A percentile compares a stretch with the other conserved stretches of the same genome.
phyloP scores from a whole-genome alignment of 2,329 filamentous ascomycete genomes.

The Dactylonectria estremocensis region DNA sequence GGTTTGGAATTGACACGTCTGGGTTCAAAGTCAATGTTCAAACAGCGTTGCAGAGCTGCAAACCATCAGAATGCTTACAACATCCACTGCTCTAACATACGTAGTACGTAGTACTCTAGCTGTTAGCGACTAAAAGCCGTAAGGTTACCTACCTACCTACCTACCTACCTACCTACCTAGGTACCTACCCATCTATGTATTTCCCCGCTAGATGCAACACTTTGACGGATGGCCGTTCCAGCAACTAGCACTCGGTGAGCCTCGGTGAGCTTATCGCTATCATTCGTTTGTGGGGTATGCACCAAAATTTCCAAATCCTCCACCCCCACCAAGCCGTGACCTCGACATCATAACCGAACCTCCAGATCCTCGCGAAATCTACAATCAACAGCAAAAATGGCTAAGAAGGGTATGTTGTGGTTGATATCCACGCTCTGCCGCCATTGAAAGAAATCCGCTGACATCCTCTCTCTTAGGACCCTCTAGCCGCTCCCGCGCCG shows the following conservation, averaged over 20 bases:
- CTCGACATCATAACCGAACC: conserved; percentile 32
- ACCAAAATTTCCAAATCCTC: conserved; percentile 43
- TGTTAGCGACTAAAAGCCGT: no score
- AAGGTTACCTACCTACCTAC: no score
- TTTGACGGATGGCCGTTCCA: neutral
- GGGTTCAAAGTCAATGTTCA: no score
- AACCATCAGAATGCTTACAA: no score
- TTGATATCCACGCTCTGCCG: accelerated
- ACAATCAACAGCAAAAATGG: conserved; percentile 48
- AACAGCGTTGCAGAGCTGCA: no score
- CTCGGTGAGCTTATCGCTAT: conserved; percentile 37
- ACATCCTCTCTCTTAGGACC: conserved; percentile 60
- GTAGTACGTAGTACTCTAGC: no score
- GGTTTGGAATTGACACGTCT: no score
- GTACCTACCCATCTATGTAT: no score
- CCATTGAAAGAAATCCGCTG: neutral
- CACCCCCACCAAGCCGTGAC: conserved; percentile 41
- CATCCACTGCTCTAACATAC: no score
- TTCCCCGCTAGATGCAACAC: no score
- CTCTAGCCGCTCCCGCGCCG: conserved; percentile 81
- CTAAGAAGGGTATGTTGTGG: conserved; percentile 47
- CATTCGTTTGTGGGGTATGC: conserved; percentile 44
- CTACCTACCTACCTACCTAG: no score
- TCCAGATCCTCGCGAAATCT: neutral
- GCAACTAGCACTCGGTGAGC: conserved; percentile 38